phyloP scores from a whole-genome alignment of 2,329 filamentous ascomycete species.

The Ophiocordyceps camponoti-saundersi region DNA sequence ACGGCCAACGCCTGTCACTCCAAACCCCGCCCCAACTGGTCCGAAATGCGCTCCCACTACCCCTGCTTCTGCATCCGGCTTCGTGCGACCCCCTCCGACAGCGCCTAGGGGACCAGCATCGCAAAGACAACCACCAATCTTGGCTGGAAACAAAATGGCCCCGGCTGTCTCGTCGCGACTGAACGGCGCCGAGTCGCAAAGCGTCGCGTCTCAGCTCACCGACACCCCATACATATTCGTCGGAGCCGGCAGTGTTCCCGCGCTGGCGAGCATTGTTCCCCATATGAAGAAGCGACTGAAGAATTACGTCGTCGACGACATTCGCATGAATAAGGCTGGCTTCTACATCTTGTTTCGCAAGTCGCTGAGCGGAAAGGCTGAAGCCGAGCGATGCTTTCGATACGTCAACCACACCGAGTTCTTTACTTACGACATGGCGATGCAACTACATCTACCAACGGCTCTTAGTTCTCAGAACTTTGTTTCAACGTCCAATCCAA shows the following conservation, averaged over 20 bases:
- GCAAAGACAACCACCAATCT: slow-evolving; percentile 14
- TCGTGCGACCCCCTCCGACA: slow-evolving; percentile 49
- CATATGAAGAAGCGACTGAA: slow-evolving; percentile 86
- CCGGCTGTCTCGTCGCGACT: slow-evolving; percentile 7
- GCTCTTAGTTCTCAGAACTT: slow-evolving; percentile 8
- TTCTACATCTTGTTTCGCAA: slow-evolving; percentile 89
- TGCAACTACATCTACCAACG: slow-evolving; percentile 49
- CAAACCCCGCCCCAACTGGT: slow-evolving; percentile 19
- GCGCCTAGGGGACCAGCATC: slow-evolving; percentile 73
- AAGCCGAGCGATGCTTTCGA: slow-evolving; percentile 65
- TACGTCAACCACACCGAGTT: slow-evolving; percentile 67
- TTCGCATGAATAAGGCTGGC: slow-evolving; percentile 68
- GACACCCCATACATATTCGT: slow-evolving; percentile 84
- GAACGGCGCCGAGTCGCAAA: slow-evolving; percentile 44
- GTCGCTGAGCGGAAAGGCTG: slow-evolving; percentile 55
- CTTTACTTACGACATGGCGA: slow-evolving; percentile 83
- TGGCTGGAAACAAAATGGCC: slow-evolving; percentile 14
- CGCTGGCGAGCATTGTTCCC: slow-evolving; percentile 67
- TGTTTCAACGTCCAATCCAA: slow-evolving; percentile 16
- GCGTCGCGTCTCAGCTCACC: slow-evolving; percentile 52
- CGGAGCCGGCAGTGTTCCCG: slow-evolving; percentile 70
- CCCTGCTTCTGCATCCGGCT: slow-evolving; percentile 8
- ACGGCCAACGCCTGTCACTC: slow-evolving; percentile 10
- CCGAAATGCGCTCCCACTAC: slow-evolving; percentile 14
- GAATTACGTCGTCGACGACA: slow-evolving; percentile 62